These are phyloP conservation scores for Eucalyptus erythrocorys DNA, from an alignment of 345 rosid species.

Conservation along the genomic window DNA sequence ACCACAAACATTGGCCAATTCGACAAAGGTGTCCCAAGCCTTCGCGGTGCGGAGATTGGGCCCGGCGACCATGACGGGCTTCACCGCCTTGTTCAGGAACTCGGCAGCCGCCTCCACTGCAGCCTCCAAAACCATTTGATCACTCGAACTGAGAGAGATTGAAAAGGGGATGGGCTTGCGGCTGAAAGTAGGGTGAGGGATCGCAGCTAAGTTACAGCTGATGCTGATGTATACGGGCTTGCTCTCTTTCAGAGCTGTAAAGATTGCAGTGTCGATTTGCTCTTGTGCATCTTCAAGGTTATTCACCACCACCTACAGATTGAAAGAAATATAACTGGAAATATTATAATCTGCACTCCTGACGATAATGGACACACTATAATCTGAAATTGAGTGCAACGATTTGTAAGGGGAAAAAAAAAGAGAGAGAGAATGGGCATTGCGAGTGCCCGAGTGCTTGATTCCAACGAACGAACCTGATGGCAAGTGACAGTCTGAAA, in stretches of 20 bases:
- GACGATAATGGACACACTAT: too few relatives aligned
- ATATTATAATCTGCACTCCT: not conserved
- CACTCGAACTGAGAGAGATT: conserved; percentile 33
- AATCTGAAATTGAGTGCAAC: too few relatives aligned
- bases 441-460: not conserved
- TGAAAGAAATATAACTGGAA: not conserved
- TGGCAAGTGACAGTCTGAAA: conserved; percentile 57
- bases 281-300: conserved; percentile 57
- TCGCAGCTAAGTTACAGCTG: conserved; percentile 37
- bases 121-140: conserved; percentile 30
- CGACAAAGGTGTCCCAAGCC: conserved; percentile 30
- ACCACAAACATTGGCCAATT: conserved; percentile 38
- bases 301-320: conserved; percentile 37
- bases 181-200: conserved; percentile 39
- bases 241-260: conserved; percentile 44
- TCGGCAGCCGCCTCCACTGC: conserved; percentile 44
- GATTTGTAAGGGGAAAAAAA: too few relatives aligned
- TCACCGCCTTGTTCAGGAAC: conserved; percentile 47
- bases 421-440: too few relatives aligned
- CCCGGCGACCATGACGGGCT: conserved; percentile 50
- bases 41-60: conserved; percentile 31
- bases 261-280: conserved; percentile 36
- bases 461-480: conserved; percentile 13
- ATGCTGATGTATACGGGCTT: conserved; percentile 65
- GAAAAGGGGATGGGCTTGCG: conserved; percentile 40